These are phyloP conservation scores for Parasitella parasitica DNA, from an alignment of 371 early-diverging fungal species.

Conservation along the genomic window DNA sequence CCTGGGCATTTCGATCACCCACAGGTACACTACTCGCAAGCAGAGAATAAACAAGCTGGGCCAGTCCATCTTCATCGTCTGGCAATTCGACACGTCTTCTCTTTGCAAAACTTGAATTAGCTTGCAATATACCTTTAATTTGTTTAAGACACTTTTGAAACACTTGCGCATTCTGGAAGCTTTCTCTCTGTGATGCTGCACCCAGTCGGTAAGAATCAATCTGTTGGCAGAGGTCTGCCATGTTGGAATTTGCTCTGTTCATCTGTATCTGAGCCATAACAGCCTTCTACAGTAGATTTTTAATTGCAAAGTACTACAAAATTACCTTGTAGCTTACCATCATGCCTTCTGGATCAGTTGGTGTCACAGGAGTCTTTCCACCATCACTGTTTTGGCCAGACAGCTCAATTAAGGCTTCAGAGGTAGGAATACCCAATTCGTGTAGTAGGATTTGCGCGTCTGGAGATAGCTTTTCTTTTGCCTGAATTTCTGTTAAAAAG, in stretches of 20 bases:
- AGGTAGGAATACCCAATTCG: constrained; percentile 48
- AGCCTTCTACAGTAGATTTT: constrained; percentile 31
- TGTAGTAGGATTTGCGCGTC: constrained; percentile 50
- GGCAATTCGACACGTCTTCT: constrained; percentile 27
- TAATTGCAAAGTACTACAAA: neutral
- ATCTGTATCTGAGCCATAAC: constrained; percentile 55
- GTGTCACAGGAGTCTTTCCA: constrained; percentile 38
- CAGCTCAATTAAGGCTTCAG: constrained; percentile 44
- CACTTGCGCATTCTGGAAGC: constrained; percentile 51
- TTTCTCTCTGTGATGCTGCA: constrained; percentile 43
- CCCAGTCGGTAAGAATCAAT: constrained; percentile 49
- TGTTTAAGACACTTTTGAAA: constrained; percentile 52
- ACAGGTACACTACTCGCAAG: constrained; percentile 34
- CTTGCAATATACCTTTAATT: constrained; percentile 49
- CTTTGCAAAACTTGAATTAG: constrained; percentile 39
- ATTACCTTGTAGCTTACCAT: constrained; percentile 24
- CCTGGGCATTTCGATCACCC: constrained; percentile 30
- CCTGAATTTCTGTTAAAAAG: constrained; percentile 41
- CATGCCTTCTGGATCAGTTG: constrained; percentile 49
- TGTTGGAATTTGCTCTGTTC: constrained; percentile 54
- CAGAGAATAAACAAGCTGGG: constrained; percentile 47
- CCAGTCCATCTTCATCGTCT: constrained; percentile 40
- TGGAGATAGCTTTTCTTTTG: constrained; percentile 46
- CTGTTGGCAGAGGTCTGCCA: constrained; percentile 54
- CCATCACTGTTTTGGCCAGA: constrained; percentile 47